Conservation (phyloP, 2,329 filamentous ascomycete genomes). For the Proliferodiscus dingleyae region DNA sequence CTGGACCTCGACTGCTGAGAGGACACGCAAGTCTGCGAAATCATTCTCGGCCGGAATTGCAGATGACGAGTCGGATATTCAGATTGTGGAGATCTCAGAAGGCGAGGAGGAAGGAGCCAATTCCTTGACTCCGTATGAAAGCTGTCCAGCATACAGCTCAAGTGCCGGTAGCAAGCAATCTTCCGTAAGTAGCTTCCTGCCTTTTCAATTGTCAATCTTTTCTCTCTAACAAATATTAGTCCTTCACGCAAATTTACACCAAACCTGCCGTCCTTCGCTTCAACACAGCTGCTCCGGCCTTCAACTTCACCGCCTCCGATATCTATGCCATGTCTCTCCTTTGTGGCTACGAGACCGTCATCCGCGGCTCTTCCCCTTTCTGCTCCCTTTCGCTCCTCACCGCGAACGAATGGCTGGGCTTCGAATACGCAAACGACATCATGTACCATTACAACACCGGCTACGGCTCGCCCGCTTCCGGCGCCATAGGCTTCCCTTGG, state of each 20-base stretch:
- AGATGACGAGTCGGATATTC: slow-evolving; percentile 37
- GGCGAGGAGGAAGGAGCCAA: slow-evolving; percentile 44
- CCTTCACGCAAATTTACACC: slow-evolving; percentile 42
- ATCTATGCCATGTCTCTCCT: slow-evolving; percentile 47
- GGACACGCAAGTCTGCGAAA: slow-evolving; percentile 44
- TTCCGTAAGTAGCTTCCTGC: slow-evolving; percentile 21
- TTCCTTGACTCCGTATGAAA: slow-evolving; percentile 49
- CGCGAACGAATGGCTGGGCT: slow-evolving; percentile 43
- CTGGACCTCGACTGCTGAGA: slow-evolving; percentile 48
- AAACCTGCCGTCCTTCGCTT: slow-evolving; percentile 45
- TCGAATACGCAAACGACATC: slow-evolving; percentile 47
- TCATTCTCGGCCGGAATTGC: slow-evolving; percentile 44
- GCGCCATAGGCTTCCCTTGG: slow-evolving; percentile 47
- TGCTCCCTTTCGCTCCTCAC: slow-evolving; percentile 41
- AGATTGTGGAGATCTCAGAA: slow-evolving; percentile 42
- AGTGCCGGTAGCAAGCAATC: slow-evolving; percentile 44
- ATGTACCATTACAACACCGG: slow-evolving; percentile 47
- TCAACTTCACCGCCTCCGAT: slow-evolving; percentile 49
- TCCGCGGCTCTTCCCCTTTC: slow-evolving; percentile 43
- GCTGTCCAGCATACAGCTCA: slow-evolving; percentile 47
- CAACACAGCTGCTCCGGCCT: slow-evolving; percentile 38
- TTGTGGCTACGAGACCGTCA: slow-evolving; percentile 47
- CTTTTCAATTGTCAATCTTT: neutral
- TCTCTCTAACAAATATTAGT: slow-evolving; percentile 15
- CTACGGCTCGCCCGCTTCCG: slow-evolving; percentile 44